phyloP scores from a whole-genome alignment of 495 filamentous ascomycete species.

The Pyrenula aspistea region DNA sequence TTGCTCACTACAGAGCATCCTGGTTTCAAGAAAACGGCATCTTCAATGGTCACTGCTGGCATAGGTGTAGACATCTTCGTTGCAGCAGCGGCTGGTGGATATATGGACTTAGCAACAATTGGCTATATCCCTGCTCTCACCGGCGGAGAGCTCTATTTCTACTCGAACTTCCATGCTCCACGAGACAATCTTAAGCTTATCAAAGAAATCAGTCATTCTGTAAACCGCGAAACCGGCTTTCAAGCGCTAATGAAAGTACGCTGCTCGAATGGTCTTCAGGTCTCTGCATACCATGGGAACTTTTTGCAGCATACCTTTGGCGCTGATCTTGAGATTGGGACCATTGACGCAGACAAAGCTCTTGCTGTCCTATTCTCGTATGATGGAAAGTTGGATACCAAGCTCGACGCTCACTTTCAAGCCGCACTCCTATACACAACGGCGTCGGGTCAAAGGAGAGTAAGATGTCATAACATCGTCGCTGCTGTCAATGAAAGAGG shows the following conservation, averaged over 20 bases:
- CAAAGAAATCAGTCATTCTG: conserved; percentile 73
- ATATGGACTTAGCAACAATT: conserved; percentile 90
- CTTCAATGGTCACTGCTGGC: conserved; percentile 79
- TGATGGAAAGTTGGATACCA: conserved; percentile 92
- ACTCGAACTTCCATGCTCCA: conserved; percentile 84
- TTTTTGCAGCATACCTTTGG: conserved; percentile 91
- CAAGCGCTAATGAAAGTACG: conserved; percentile 98
- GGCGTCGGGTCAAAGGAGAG: conserved; percentile 74
- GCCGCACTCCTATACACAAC: conserved; percentile 91
- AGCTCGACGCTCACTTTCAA: conserved; percentile 97
- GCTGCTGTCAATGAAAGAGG: conserved; percentile 79
- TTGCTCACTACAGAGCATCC: conserved; percentile 83
- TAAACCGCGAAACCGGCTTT: conserved; percentile 89
- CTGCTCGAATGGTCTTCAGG: conserved; percentile 92
- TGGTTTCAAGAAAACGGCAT: conserved; percentile 68
- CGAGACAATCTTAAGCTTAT: conserved; percentile 76
- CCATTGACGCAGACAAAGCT: conserved; percentile 87
- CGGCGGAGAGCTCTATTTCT: conserved; percentile 90
- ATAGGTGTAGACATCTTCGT: conserved; percentile 91
- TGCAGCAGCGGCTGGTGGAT: conserved; percentile 76
- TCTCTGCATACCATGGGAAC: conserved; percentile 88
- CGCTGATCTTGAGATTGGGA: conserved; percentile 89
- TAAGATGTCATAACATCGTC: conserved; percentile 86
- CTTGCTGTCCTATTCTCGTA: conserved; percentile 88
- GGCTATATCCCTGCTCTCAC: conserved; percentile 67